phyloP scores from a whole-genome alignment of 164 flowering plant genomes.

The Nymphaea thermarum region DNA sequence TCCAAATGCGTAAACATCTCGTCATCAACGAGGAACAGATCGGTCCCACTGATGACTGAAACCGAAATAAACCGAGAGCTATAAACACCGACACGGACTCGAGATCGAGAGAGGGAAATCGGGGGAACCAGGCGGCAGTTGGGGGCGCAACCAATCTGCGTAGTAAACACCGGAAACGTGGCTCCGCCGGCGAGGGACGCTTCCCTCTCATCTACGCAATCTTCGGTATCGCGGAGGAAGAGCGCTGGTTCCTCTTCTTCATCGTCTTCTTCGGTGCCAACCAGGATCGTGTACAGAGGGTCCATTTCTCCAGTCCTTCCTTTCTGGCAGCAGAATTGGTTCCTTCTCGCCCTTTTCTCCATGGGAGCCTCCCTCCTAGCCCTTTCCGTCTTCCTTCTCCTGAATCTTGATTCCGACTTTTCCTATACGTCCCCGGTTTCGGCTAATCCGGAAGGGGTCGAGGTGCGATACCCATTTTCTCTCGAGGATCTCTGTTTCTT shows the following conservation, averaged over 20 bases:
- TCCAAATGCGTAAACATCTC: too few species aligned
- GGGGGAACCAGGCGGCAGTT: too few species aligned
- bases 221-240: slow-evolving; percentile 18
- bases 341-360: slow-evolving; percentile 40
- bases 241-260: slow-evolving; percentile 11
- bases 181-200: slow-evolving; percentile 37
- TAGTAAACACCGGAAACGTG: slow-evolving; percentile 20
- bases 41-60: too few species aligned
- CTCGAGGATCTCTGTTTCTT: background rate
- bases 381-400: slow-evolving; percentile 55
- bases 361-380: slow-evolving; percentile 71
- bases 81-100: too few species aligned
- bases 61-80: too few species aligned
- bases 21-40: too few species aligned
- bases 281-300: slow-evolving; percentile 37
- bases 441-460: slow-evolving; percentile 63
- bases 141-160: too few species aligned
- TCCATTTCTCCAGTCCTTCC: slow-evolving; percentile 36
- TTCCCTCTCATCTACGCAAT: slow-evolving; percentile 1
- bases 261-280: slow-evolving; percentile 15
- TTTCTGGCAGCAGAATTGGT: slow-evolving; percentile 87
- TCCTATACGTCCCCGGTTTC: slow-evolving; percentile 32
- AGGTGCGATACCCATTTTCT: slow-evolving; percentile 27
- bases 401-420: slow-evolving; percentile 54
- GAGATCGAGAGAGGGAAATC: too few species aligned